Evolutionary conservation across 371 early-diverging fungal genomes (phyloP), one percentile per base, ranked within the genome.

Genomic region (Phascolomyces articulosus): DNA sequence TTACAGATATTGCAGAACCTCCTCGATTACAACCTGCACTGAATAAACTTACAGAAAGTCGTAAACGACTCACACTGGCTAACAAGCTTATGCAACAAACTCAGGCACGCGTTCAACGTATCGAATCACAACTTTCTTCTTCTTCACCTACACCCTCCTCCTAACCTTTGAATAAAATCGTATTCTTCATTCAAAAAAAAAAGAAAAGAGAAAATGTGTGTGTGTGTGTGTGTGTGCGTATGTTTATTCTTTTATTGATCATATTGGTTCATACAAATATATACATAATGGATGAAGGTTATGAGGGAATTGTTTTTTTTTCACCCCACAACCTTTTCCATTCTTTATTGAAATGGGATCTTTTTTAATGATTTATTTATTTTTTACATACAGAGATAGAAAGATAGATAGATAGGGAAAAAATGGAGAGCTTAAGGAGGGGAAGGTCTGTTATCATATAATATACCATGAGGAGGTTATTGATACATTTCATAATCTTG

Each of bases 11-110:
- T 1, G 77, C 85, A 8, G 83, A 82, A 56, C 77, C 85, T 21
- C 87, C 87, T 2, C 77, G 78, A 23, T 75, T 87, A 4, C 82
- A 83, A 16, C 72, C 85, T 1, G 76, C 83, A 1, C 65, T 84
- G 20, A 79, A 79, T 9, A 87, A 84, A 26, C 60, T 87, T 9
- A 16, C 72, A 16, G 80, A 77, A 53, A 79, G 83, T n/a, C 71
- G 82, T 57, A 79, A 82, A 49, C 76, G 80, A 58, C 66, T 87
- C 7, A 69, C 73, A 55, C 56, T 68, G 15, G 76, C 85, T 26
- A 82, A 74, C 41, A 77, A 75, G 28, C 61, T 80, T 1, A 73
- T 87, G 62, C 74, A 76, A 29, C 69, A 76, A 55, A 84, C 83
- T 9, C 75, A 73, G 40, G 78, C 77, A 20, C 82, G 87, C 49